Evolutionary conservation across 1,284 basidiomycete genomes (phyloP).

Genomic region (Entoloma clypeatum): DNA sequence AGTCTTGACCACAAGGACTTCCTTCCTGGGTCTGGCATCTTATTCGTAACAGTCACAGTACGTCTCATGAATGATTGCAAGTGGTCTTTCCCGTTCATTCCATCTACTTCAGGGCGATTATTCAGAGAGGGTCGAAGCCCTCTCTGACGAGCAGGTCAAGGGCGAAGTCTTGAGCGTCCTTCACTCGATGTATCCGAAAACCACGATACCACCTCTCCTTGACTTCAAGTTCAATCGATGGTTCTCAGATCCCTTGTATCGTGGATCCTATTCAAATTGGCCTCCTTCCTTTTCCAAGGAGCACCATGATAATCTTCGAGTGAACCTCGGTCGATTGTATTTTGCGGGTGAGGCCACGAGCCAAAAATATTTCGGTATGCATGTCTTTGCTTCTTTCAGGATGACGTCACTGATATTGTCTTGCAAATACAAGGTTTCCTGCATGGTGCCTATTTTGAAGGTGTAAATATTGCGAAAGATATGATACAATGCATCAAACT

Average conservation of each 20-base stretch:
- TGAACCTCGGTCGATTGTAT: conserved; percentile 53
- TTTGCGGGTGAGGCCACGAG: conserved; percentile 66
- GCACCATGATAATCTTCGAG: conserved; percentile 54
- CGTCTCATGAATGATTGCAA: conserved; percentile 21
- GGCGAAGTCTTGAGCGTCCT: conserved; percentile 54
- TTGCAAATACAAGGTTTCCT: conserved; percentile 35
- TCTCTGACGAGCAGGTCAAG: conserved; percentile 46
- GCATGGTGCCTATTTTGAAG: conserved; percentile 45
- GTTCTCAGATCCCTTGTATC: conserved; percentile 53
- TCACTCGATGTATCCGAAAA: conserved; percentile 52
- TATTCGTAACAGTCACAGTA: conserved; percentile 67
- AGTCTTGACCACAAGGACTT: conserved; percentile 58
- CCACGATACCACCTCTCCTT: conserved; percentile 48
- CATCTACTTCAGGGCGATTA: conserved; percentile 45
- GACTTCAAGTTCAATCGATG: conserved; percentile 58
- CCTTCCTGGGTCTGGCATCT: conserved; percentile 56
- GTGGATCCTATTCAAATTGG: conserved; percentile 70
- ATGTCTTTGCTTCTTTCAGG: background rate
- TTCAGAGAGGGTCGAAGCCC: conserved; percentile 52
- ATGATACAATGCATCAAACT: conserved; percentile 38
- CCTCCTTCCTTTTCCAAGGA: conserved; percentile 51
- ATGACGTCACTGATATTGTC: background rate
- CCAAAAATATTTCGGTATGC: conserved; percentile 52
- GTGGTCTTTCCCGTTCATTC: background rate
- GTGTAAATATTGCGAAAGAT: conserved; percentile 30